A percentile compares a stretch with the other conserved stretches of the same genome.
phyloP scores from a whole-genome alignment of 2,329 filamentous ascomycete species.

The Cordyceps cateniannulata region DNA sequence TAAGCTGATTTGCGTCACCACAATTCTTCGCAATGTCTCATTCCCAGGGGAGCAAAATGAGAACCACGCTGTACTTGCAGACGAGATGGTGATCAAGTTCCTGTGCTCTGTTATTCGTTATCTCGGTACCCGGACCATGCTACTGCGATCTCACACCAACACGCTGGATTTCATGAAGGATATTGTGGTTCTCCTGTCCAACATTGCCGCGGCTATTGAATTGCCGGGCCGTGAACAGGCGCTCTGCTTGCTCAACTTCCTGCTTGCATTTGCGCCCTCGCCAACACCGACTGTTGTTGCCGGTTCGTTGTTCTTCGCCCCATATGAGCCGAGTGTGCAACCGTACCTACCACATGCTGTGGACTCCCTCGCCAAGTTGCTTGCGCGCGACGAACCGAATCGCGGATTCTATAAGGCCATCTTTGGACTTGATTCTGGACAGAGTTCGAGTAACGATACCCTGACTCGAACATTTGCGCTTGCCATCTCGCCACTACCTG shows the following conservation, averaged over 20 bases:
- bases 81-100: constrained; percentile 73
- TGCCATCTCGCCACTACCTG: constrained; percentile 78
- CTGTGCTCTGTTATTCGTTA: constrained; percentile 78
- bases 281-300: constrained; percentile 57
- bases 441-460: constrained; percentile 65
- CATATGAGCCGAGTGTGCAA: constrained; percentile 75
- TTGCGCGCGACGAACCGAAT: constrained; percentile 92
- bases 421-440: constrained; percentile 63
- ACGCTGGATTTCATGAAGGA: constrained; percentile 98
- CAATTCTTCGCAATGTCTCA: constrained; percentile 86
- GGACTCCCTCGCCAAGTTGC: constrained; percentile 82
- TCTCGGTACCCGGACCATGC: constrained; percentile 80
- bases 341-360: constrained; percentile 85
- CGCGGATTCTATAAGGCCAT: constrained; percentile 76
- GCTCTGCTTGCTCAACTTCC: constrained; percentile 76
- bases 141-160: constrained; percentile 75
- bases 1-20: constrained; percentile 81
- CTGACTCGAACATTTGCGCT: constrained; percentile 83
- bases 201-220: constrained; percentile 73
- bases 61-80: constrained; percentile 70
- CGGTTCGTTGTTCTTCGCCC: constrained; percentile 64
- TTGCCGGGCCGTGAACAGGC: constrained; percentile 84
- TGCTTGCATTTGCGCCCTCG: constrained; percentile 81
- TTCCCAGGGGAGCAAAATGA: constrained; percentile 56
- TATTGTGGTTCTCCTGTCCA: constrained; percentile 79